Evolutionary conservation across 2,329 filamentous ascomycete species (phyloP), one percentile per base, ranked within the genome.

Genomic region (Epichloe amarillans): DNA sequence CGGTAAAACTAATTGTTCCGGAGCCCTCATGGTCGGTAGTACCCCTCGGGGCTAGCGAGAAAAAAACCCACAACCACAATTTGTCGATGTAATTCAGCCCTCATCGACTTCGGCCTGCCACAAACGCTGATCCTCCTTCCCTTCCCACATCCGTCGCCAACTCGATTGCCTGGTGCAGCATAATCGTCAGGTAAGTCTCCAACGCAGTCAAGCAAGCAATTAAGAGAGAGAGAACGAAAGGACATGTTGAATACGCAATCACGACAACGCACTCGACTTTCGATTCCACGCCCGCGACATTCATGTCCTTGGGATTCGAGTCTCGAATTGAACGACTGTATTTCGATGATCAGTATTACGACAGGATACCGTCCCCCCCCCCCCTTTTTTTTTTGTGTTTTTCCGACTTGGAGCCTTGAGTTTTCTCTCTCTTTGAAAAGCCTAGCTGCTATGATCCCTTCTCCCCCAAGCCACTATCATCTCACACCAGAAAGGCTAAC

Each of bases 121-220:
- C 60, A 65, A 66, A 69, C 66, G 63, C 66, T 35, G 14, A 17
- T 15, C 42, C 14, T 67, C 64, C 61, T 56, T 63, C 57, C 44
- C 57, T 21, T 66, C 61, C 59, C 61, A 67, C 62, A 66, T 61
- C 61, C 63, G 65, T 50, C 52, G 43, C 59, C 67, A 67, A 69
- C 61, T 63, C 67, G 70, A 73, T 72, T 72, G 69, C 68, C 69
- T 71, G 70, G 69, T 73, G 70, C 67, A 62, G 62, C 62, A 61
- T 57, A 65, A 64, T 68, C 70, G 73, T 71, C 71, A 73, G 71
- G 71, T 73, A 57, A 72, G 71, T 71, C 39, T 19, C 17, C 45
- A 52, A 17, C 6, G 15, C 36, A 40, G 6, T 39, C 35, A 35
- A 46, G 43, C 41, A 44, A 30, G 19, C 23, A 17, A 21, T 40